phyloP scores from a whole-genome alignment of 164 flowering plant species.

The Cinnamomum micranthum region DNA sequence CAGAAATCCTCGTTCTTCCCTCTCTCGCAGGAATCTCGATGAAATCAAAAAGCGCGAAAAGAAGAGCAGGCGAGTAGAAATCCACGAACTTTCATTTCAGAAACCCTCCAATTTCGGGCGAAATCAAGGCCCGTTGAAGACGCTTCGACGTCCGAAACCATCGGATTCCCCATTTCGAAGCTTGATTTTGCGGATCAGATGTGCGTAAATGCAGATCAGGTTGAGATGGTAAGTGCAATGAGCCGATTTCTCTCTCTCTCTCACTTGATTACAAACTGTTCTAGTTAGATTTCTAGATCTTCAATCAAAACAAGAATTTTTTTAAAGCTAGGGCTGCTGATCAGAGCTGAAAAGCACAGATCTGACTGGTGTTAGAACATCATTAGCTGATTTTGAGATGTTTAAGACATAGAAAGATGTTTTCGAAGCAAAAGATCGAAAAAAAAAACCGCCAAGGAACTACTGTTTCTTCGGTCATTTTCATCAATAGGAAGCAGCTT shows the following conservation, averaged over 20 bases:
- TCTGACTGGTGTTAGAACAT: background rate
- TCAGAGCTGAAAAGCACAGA: background rate
- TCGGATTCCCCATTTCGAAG: slow-evolving; percentile 2
- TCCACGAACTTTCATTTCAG: background rate
- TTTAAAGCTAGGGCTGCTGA: background rate
- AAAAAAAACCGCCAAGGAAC: background rate
- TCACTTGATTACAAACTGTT: background rate
- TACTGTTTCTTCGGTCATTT: too few species aligned
- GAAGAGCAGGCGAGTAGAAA: background rate
- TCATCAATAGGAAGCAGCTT: too few species aligned
- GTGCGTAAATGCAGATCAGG: background rate
- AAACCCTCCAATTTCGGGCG: background rate
- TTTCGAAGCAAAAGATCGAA: background rate
- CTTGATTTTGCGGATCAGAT: background rate
- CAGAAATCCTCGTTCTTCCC: slow-evolving; percentile 12
- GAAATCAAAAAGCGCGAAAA: background rate
- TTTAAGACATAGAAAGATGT: background rate
- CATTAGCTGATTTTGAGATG: background rate
- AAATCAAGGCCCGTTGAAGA: slow-evolving; percentile 5
- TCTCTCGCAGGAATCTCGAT: background rate
- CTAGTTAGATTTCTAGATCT: background rate
- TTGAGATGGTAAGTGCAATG: background rate
- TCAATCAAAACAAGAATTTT: background rate
- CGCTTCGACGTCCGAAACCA: slow-evolving; percentile 1
- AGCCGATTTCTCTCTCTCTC: background rate